Evolutionary conservation across 208 protist genomes (phyloP).

Genomic region (Paratrypanosoma confusum): DNA sequence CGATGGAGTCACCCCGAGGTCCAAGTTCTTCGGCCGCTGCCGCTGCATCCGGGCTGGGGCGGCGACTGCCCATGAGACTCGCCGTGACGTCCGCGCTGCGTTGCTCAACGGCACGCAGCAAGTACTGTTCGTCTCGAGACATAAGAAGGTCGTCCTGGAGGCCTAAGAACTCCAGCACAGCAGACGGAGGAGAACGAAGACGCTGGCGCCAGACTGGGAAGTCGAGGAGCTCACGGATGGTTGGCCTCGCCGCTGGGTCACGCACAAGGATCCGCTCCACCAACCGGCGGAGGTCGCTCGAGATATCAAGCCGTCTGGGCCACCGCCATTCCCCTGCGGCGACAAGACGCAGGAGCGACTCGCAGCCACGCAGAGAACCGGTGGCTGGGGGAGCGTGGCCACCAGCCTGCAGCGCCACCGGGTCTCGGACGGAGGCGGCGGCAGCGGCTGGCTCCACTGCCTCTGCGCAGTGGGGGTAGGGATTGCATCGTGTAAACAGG

Average conservation of each 20-base stretch:
- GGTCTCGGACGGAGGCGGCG: background rate
- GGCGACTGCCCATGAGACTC: slow-evolving; percentile 35
- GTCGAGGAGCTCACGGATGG: slow-evolving; percentile 42
- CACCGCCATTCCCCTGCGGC: slow-evolving; percentile 66
- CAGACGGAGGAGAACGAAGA: slow-evolving; percentile 54
- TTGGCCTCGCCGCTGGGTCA: slow-evolving; percentile 45
- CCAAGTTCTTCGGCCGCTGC: slow-evolving; percentile 2
- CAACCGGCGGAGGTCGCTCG: slow-evolving; percentile 44
- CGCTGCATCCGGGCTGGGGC: slow-evolving; percentile 18
- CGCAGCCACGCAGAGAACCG: slow-evolving; percentile 31
- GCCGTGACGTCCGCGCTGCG: slow-evolving; percentile 65
- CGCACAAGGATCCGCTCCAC: slow-evolving; percentile 55
- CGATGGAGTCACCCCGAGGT: too few species aligned
- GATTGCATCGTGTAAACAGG: slow-evolving; percentile 81
- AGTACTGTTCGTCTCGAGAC: slow-evolving; percentile 61
- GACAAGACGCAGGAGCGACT: slow-evolving; percentile 53
- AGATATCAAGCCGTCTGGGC: slow-evolving; percentile 45
- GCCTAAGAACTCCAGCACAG: slow-evolving; percentile 63
- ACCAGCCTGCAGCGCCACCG: background rate
- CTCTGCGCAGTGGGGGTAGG: slow-evolving; percentile 35
- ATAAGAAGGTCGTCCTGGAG: slow-evolving; percentile 76
- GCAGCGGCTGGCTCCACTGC: background rate
- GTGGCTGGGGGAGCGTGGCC: background rate
- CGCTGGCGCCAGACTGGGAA: slow-evolving; percentile 54
- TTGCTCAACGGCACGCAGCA: slow-evolving; percentile 75